These are phyloP conservation scores for Venturia aucupariae DNA, from an alignment of 2,329 filamentous ascomycete species.

Conservation along the genomic window DNA sequence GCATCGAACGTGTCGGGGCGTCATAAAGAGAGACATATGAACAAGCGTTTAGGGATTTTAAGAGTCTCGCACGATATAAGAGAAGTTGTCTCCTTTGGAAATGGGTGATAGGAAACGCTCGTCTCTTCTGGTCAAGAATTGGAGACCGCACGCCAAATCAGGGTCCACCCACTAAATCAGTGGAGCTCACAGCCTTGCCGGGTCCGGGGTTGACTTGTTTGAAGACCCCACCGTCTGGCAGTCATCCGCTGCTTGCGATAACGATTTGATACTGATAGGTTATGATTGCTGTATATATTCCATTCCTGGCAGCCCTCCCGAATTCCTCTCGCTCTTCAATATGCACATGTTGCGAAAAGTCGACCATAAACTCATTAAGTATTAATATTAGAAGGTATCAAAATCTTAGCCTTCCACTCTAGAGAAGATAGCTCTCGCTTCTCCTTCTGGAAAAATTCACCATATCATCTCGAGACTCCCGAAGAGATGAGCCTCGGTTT, in stretches of 20 bases:
- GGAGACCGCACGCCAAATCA: neutral
- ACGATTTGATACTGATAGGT: neutral
- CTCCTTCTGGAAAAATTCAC: neutral
- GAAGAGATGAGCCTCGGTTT: neutral
- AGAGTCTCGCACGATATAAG: neutral
- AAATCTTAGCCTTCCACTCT: neutral
- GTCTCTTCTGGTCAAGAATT: neutral
- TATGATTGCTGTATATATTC: neutral
- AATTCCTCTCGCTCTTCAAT: neutral
- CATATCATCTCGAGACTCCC: neutral
- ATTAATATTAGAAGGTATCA: neutral
- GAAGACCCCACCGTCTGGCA: too few species aligned
- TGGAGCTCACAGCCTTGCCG: neutral
- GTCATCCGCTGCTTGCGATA: too few species aligned
- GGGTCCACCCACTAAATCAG: constrained; percentile 1
- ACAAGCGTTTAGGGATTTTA: neutral
- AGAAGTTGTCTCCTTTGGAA: neutral
- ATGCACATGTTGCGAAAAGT: neutral
- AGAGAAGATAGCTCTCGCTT: neutral
- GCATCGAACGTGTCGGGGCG: neutral
- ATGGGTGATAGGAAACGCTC: neutral
- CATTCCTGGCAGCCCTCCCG: neutral
- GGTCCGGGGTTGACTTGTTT: too few species aligned
- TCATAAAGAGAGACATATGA: neutral
- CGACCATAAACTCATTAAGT: neutral